Evolutionary conservation across 495 filamentous ascomycete genomes (phyloP).

Genomic region (Aspergillus saccharolyticus): DNA sequence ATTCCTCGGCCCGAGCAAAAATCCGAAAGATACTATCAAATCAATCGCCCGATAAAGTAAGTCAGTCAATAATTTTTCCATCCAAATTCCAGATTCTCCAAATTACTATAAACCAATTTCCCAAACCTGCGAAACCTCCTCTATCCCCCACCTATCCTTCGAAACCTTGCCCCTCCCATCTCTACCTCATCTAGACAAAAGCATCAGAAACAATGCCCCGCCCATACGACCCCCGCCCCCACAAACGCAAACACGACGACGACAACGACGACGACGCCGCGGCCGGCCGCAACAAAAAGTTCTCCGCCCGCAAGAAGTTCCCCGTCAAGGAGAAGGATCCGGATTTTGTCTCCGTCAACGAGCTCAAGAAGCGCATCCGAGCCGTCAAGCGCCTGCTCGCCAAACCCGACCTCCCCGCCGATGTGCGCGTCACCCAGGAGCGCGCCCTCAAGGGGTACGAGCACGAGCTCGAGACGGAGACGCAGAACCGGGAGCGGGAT

Average conservation of each 20-base stretch:
- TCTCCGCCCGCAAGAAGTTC: conserved; percentile 16
- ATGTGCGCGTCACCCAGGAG: conserved; percentile 70
- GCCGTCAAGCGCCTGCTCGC: conserved; percentile 56
- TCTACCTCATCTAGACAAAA: neutral
- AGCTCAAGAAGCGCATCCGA: conserved; percentile 49
- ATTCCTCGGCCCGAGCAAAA: conserved; percentile 21
- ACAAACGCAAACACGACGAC: conserved; percentile 19
- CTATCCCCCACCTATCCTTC: too few species aligned
- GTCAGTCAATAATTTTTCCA: too few species aligned
- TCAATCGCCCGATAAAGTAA: neutral
- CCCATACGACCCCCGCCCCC: conserved; percentile 7
- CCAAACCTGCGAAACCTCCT: too few species aligned
- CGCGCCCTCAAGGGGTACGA: conserved; percentile 73
- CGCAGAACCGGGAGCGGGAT: conserved; percentile 56
- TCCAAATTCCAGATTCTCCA: too few species aligned
- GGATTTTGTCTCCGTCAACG: conserved; percentile 44
- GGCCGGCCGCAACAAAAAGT: conserved; percentile 1
- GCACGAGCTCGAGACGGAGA: conserved; percentile 62
- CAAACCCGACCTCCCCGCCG: conserved; percentile 61
- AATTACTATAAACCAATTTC: neutral
- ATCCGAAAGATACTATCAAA: conserved; percentile 11
- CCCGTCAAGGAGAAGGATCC: conserved; percentile 16
- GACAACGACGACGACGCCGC: conserved; percentile 6
- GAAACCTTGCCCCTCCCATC: neutral
- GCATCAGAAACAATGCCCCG: conserved; percentile 6